Evolutionary conservation across 1,284 basidiomycete genomes (phyloP).

Genomic region (Apiotrichum akiyoshidainum): DNA sequence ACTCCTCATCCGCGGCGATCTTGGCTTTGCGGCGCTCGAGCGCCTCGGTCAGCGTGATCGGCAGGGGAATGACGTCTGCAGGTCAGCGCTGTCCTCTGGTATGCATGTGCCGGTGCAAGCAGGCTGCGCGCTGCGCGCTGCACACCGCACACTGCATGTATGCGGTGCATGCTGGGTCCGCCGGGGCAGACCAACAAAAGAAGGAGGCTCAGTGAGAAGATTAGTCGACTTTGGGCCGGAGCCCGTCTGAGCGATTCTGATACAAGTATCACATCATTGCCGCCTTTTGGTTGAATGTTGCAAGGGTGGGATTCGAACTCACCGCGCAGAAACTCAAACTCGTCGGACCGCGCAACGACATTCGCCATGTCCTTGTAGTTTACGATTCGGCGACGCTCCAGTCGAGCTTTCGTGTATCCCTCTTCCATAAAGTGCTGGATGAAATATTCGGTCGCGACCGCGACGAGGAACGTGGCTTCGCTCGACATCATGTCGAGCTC

Average conservation of each 20-base stretch:
- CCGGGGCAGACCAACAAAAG: background rate
- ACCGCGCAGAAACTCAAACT: slow-evolving; percentile 49
- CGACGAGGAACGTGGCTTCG: slow-evolving; percentile 52
- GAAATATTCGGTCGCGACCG: slow-evolving; percentile 52
- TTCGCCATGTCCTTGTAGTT: slow-evolving; percentile 51
- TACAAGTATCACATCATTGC: slow-evolving; percentile 35
- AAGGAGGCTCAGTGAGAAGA: slow-evolving; percentile 48
- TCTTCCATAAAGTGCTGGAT: slow-evolving; percentile 51
- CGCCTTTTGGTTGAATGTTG: background rate
- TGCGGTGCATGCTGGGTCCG: background rate
- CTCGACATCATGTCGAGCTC: slow-evolving; percentile 51
- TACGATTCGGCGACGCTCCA: slow-evolving; percentile 50
- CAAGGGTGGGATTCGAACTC: slow-evolving; percentile 15
- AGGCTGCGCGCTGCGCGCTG: too few relatives aligned
- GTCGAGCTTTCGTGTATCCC: slow-evolving; percentile 48
- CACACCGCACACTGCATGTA: background rate
- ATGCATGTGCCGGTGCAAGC: too few relatives aligned
- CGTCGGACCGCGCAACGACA: slow-evolving; percentile 39
- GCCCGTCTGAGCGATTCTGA: slow-evolving; percentile 32
- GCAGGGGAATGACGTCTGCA: slow-evolving; percentile 43
- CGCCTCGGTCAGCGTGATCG: slow-evolving; percentile 44
- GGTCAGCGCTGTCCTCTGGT: background rate
- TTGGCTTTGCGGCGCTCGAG: slow-evolving; percentile 32
- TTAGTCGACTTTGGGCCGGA: slow-evolving; percentile 30
- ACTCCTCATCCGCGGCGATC: slow-evolving; percentile 9